Evolutionary conservation across 306 rosid species (phyloP), one percentile per base, ranked within the genome.

Genomic region (Corylus avellana): DNA sequence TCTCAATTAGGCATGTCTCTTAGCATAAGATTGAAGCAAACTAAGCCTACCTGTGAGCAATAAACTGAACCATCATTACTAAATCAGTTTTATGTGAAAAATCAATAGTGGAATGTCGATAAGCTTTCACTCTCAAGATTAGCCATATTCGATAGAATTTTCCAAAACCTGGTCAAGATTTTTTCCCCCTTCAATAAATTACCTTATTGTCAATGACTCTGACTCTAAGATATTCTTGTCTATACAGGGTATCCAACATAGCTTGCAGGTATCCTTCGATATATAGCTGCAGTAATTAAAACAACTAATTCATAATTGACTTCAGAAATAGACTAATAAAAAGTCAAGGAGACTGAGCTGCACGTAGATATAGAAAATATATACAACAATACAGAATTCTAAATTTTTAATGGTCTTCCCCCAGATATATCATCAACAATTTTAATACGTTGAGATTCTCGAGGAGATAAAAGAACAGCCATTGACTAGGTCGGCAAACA

Each of bases 251-350:
- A 81, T 95, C 98, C 93, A 92, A 86, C 98, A 92, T 92, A 74
- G 98, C 98, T 90, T 95, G 98, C 81, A 95, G 87, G 87, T 95
- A 95, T 77, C 98, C 98, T 92, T 95, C 98, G 83, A 95, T 87
- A 72, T 92, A 95, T 71, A 92, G 83, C 98, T 95, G 97, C 88
- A 90, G 76, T 74, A 75, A 72, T 59, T 48, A 75, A 85, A 84
- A 85, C 47, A 78, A 80, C 51, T 42, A 80, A 74, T 89, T 44
- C 84, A 75, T 70, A 37, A 74, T 55, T 55, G 57, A 67, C 63
- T 42, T 29, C 17, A 56, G 71, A 56, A 48, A 74, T 44, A 32
- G 61, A 77, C 82, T 72, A 53, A 44, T 37, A 77, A 71, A 58
- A 64, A 71, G 49, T 50, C 66, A 82, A 57, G 73, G 64, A 46